phyloP scores from a whole-genome alignment of 768 basidiomycete genomes.

The Collybia sp. region DNA sequence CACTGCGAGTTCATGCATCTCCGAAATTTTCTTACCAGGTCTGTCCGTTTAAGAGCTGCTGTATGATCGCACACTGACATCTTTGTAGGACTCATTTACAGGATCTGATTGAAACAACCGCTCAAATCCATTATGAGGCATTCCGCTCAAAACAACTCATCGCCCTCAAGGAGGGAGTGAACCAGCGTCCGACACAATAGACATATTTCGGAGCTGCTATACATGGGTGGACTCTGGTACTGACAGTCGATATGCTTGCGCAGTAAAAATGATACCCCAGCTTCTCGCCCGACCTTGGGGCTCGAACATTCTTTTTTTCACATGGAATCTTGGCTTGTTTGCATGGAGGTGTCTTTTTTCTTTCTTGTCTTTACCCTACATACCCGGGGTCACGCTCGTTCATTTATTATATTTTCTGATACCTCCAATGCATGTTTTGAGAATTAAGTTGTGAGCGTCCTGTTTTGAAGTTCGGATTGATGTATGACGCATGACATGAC shows the following conservation, averaged over 20 bases:
- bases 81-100: conserved; percentile 84
- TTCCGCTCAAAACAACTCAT: conserved; percentile 98
- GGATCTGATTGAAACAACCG: conserved; percentile 98
- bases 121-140: conserved; percentile 98
- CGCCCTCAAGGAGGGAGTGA: conserved; percentile 94
- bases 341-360: conserved; percentile 12
- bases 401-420: background rate
- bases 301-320: conserved; percentile 15
- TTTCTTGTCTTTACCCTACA: conserved; percentile 16
- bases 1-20: conserved; percentile 99
- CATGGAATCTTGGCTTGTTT: conserved; percentile 16
- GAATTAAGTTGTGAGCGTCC: background rate
- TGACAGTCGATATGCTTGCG: background rate
- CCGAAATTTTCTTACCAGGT: conserved; percentile 94
- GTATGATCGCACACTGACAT: background rate
- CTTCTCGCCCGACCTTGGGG: conserved; percentile 10
- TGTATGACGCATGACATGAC: background rate
- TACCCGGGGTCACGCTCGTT: conserved; percentile 17
- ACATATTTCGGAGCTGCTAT: conserved; percentile 14
- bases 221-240: background rate
- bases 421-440: background rate
- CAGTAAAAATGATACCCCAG: conserved; percentile 16
- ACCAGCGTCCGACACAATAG: conserved; percentile 51
- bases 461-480: background rate
- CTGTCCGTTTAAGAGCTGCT: conserved; percentile 14